phyloP scores from a whole-genome alignment of 306 rosid species.

The Vigna reflexopilosa region DNA sequence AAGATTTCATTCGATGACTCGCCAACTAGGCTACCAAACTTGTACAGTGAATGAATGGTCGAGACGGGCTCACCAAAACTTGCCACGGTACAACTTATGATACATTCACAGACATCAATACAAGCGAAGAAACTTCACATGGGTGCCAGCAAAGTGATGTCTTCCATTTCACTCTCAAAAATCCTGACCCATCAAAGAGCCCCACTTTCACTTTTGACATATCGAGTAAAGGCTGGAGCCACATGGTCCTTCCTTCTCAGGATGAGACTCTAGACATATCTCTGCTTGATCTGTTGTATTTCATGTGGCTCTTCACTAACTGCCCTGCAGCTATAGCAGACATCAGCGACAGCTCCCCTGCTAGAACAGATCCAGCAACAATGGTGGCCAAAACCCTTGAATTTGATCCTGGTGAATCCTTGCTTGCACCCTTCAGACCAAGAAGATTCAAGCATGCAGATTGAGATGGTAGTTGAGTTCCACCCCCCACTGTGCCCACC shows the following conservation, averaged over 20 bases:
- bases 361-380: conserved; percentile 64
- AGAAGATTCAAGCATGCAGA: conserved; percentile 73
- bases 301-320: conserved; percentile 70
- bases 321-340: conserved; percentile 71
- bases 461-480: conserved; percentile 73
- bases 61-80: conserved; percentile 13
- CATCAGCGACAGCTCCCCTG: conserved; percentile 64
- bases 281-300: conserved; percentile 62
- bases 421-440: conserved; percentile 72
- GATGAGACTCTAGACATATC: conserved; percentile 45
- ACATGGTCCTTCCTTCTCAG: conserved; percentile 10
- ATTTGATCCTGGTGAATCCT: conserved; percentile 63
- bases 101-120: conserved; percentile 33
- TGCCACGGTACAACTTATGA: conserved; percentile 14
- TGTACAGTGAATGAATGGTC: conserved; percentile 31
- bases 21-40: conserved; percentile 27
- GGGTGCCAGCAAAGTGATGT: conserved; percentile 20
- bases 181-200: background rate
- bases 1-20: conserved; percentile 9
- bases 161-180: background rate
- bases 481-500: conserved; percentile 77
- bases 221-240: conserved; percentile 24
- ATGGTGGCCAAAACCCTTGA: conserved; percentile 61
- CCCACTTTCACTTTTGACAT: background rate
- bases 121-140: conserved; percentile 25